phyloP scores from a whole-genome alignment of 75 land plant species.

The Ceratopteris richardii region DNA sequence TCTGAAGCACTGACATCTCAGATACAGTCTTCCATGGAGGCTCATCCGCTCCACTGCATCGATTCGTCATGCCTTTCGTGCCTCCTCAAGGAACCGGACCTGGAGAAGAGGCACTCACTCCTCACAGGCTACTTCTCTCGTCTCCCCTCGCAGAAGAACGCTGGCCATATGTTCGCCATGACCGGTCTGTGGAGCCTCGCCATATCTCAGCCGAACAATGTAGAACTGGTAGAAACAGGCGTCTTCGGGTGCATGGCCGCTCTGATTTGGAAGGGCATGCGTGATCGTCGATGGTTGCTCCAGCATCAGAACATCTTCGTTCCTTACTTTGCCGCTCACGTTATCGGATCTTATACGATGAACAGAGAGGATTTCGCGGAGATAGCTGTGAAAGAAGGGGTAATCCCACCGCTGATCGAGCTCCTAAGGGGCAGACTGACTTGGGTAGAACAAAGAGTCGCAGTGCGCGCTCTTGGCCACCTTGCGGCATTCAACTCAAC shows the following conservation, averaged over 20 bases:
- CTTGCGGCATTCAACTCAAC: constrained; percentile 47
- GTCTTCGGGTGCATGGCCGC: constrained; percentile 43
- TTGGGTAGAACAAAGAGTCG: constrained; percentile 85
- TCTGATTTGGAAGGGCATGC: constrained; percentile 33
- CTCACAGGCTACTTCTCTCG: constrained; percentile 35
- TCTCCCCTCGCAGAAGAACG: constrained; percentile 15
- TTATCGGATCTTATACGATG: constrained; percentile 79
- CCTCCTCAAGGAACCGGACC: constrained; percentile 35
- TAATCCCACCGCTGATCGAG: constrained; percentile 47
- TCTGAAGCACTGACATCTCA: no score
- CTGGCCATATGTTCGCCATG: constrained; percentile 32
- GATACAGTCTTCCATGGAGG: no score
- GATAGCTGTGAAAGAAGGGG: constrained; percentile 52
- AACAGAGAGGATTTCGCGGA: constrained; percentile 41
- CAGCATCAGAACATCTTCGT: constrained; percentile 55
- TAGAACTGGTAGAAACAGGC: constrained; percentile 39
- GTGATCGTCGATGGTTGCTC: constrained; percentile 39
- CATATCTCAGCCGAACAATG: constrained; percentile 52
- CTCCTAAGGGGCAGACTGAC: constrained; percentile 56
- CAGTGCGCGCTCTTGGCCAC: constrained; percentile 70
- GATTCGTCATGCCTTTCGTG: constrained; percentile 49
- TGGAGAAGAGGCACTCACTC: constrained; percentile 13
- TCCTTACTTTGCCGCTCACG: constrained; percentile 79
- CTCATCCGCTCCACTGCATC: constrained; percentile 7
- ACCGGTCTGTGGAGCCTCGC: constrained; percentile 54